These are phyloP conservation scores for Quercus parvula DNA, from an alignment of 306 rosid genomes.

Conservation along the genomic window DNA sequence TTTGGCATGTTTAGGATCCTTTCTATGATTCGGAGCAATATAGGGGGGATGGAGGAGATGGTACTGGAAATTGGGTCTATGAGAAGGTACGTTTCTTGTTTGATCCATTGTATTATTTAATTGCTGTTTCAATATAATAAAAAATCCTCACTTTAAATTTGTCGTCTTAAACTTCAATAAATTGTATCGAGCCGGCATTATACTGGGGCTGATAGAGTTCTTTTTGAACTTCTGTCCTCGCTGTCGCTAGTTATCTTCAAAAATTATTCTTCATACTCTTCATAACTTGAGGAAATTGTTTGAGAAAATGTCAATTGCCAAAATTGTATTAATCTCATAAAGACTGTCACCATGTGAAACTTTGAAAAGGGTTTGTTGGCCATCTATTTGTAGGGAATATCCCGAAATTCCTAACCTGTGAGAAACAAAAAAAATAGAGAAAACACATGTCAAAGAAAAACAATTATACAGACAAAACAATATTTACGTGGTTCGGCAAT, in stretches of 20 bases:
- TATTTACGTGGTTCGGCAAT: no score
- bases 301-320: neutral
- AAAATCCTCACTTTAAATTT: no score
- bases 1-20: conserved; percentile 60
- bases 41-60: conserved; percentile 89
- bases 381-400: neutral
- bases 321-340: neutral
- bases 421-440: no score
- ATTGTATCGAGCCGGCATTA: no score
- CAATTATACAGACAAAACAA: no score
- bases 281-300: neutral
- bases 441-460: no score
- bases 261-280: neutral
- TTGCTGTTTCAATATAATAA: neutral
- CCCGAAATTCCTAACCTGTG: no score
- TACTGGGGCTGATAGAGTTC: no score
- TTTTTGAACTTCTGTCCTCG: no score
- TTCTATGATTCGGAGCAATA: conserved; percentile 77
- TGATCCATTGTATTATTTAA: neutral
- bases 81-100: conserved; percentile 57
- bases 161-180: no score
- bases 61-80: conserved; percentile 85
- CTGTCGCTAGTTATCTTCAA: neutral
- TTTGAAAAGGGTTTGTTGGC: neutral
- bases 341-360: neutral